Evolutionary conservation across 306 rosid genomes (phyloP), one percentile per base, ranked within the genome.

Genomic region (Trifolium subterraneum): DNA sequence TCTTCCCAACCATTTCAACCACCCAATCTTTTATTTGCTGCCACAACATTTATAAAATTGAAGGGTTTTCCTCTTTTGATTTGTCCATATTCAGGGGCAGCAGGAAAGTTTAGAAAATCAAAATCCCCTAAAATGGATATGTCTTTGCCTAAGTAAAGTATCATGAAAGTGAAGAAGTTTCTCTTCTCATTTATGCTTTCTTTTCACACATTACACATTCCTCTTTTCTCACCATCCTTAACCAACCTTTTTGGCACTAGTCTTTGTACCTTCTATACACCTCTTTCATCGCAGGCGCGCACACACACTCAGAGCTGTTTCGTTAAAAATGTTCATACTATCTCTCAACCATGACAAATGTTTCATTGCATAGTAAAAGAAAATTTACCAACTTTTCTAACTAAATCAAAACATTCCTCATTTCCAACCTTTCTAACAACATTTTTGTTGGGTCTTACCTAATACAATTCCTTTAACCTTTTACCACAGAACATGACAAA

Each of bases 151-250:
- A 44, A 44, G 50, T 44, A 44, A 44, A 44, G 16, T 44, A 13
- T 13, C 50, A 44, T 44, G 50, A 4, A 12, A 44, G 14, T 41
- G 45, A 60, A 78, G 27, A 61, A 68, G 6, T 50, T 58, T 47
- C 56, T 78, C 59, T 65, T 38, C 76, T 71, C 70, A 48, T 72
- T 72, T 71, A 52, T 68, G 84, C 20, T 80, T 74, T 52, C 50
- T 64, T 83, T 78, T 76, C 63, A 72, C 72, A 50, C 78, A 65
- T 80, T 73, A 44, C 48, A 25, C n/a, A 35, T 54, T 52, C 75
- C 16, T 71, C 64, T 78, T 86, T 88, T 86, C 83, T 76, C 68
- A 88, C 82, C 90, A 64, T 76, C 86, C 81, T 73, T 77, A 59
- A 42, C 68, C 87, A 31, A 78, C 88, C 18, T 60, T 66, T 60